A percentile compares a stretch with the other conserved stretches of the same genome.
These are phyloP conservation scores for Ceratocystis colombiana DNA, from an alignment of 2,329 filamentous ascomycete genomes.

Conservation along the genomic window DNA sequence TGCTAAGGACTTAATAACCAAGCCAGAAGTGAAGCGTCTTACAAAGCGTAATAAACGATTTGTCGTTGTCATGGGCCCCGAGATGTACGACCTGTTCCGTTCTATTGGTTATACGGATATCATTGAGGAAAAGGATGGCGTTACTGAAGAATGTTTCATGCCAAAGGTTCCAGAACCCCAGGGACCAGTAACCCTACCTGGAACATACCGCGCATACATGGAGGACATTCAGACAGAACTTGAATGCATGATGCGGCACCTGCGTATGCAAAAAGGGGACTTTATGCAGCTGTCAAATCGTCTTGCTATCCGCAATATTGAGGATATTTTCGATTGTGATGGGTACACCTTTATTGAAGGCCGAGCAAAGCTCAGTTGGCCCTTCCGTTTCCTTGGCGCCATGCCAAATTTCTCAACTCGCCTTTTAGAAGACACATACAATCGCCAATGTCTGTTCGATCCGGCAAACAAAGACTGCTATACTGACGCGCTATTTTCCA, in stretches of 20 bases:
- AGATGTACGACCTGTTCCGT: constrained; percentile 41
- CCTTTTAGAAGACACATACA: constrained; percentile 25
- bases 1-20: constrained; percentile 40
- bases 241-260: constrained; percentile 35
- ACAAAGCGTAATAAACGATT: constrained; percentile 50
- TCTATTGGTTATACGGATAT: constrained; percentile 42
- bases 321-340: constrained; percentile 29
- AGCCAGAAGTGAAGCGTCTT: constrained; percentile 37
- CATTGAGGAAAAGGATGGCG: constrained; percentile 33
- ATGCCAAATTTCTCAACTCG: constrained; percentile 30
- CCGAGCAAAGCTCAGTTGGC: constrained; percentile 21
- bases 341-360: constrained; percentile 31
- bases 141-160: constrained; percentile 35
- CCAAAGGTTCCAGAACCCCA: constrained; percentile 32
- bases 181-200: constrained; percentile 31
- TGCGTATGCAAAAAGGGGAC: constrained; percentile 30
- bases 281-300: constrained; percentile 30
- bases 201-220: constrained; percentile 39
- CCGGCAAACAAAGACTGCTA: constrained; percentile 25
- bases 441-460: constrained; percentile 24
- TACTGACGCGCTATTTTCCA: constrained; percentile 25
- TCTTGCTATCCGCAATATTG: constrained; percentile 29
- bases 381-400: constrained; percentile 32
- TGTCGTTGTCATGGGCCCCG: constrained; percentile 43
- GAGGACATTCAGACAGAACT: constrained; percentile 43